Percentiles rank a stretch among this genome's conserved stretches.
Conservation (phyloP, 257 asterid species). For the Solanum clarkiae region DNA sequence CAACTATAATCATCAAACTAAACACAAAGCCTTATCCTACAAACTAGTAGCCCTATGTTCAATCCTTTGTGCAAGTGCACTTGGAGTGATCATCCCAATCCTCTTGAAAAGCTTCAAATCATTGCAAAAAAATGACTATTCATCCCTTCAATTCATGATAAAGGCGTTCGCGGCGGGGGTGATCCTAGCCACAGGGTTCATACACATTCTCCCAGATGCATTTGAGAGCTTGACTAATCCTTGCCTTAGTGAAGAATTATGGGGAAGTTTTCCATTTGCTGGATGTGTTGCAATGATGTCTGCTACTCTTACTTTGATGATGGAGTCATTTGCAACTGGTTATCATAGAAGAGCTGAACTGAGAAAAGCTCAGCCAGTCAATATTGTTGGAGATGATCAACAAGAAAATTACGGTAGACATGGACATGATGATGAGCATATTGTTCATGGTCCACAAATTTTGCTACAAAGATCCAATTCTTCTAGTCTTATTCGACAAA, state of each 20-base stretch:
- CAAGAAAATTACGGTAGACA: background rate
- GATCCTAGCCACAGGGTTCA: constrained; percentile 17
- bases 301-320: constrained; percentile 11
- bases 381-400: background rate
- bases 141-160: constrained; percentile 5
- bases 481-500: constrained; percentile 9
- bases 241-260: background rate
- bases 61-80: constrained; percentile 5
- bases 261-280: constrained; percentile 8
- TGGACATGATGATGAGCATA: constrained; percentile 1
- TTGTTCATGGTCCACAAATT: background rate
- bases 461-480: constrained; percentile 2
- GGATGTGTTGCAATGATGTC: constrained; percentile 18
- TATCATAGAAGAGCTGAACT: constrained; percentile 9
- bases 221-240: constrained; percentile 7
- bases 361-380: constrained; percentile 13
- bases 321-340: constrained; percentile 12
- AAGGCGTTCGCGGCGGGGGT: constrained; percentile 21
- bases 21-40: background rate
- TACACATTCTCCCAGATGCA: constrained; percentile 21
- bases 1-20: background rate
- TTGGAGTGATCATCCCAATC: constrained; percentile 10
- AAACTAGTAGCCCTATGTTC: constrained; percentile 6
- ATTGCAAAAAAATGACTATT: constrained; percentile 5
- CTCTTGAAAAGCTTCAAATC: constrained; percentile 5